Base-by-base conservation (phyloP, 2,329 filamentous ascomycete species). In the Neopestalotiopsis sp. region DNA sequence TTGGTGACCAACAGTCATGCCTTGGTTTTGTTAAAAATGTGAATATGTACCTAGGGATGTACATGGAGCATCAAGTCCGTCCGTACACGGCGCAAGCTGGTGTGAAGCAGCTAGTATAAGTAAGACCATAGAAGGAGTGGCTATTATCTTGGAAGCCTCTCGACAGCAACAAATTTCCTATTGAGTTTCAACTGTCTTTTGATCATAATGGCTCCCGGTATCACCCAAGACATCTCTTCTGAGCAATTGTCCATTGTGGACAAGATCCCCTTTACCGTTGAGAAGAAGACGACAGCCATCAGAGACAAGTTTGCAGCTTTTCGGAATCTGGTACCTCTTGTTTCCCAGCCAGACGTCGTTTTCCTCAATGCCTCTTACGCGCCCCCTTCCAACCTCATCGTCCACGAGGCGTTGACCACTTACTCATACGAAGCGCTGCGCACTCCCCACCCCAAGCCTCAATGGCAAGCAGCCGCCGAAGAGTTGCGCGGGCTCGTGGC, bases 341-440 rank as follows among this genome's bases (percentile, higher is more conserved):
- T 71, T 17, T 42, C 66, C 0, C 65, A 71, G 13, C 68, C 67
- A 13, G 70, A 72, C 13, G 67, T 70, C 30, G 70, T 74, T 5
- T 77, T 76, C 49, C 74, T 79, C n/a, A 79, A 79, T 56, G 73
- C 78, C 4, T 73, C 75, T 5, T 77, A 76, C 12, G 74, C 73
- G 64, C 77, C 77, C 0, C 77, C 77, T 1, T 78, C 76, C 2
- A 79, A 79, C 57, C 68, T 78, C 1, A 70, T 79, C 56, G 71
- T 79, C 17, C 75, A 78, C 64, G 74, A 78, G 40, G 77, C 76
- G 12, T 71, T 79, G 20, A 71, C 67, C 1, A 70, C 70, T 12
- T 79, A 76, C 70, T 71, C 72, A 4, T 67, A 74, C 0, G 73
- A 78, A 4, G 73, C 74, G 1, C 70, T 79, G 0, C 70, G 77